Evolutionary conservation across 768 basidiomycete species (phyloP).

Genomic region (Mycena galericulata): DNA sequence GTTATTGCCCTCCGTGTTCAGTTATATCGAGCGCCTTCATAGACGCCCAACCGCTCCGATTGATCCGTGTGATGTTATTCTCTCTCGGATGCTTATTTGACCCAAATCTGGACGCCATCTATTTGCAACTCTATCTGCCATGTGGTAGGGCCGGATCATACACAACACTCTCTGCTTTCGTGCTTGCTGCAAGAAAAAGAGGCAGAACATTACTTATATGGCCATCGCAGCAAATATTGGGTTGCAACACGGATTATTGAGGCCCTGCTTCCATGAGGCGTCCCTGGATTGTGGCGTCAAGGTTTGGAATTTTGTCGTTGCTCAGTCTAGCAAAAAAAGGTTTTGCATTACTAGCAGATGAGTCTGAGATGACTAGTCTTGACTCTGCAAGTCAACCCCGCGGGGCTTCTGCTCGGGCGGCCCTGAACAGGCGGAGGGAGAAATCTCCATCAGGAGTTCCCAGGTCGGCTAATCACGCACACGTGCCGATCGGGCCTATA

Average conservation of each 20-base stretch:
- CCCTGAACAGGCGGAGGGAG: neutral
- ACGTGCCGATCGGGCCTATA: conserved; percentile 20
- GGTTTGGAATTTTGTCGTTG: too few relatives aligned
- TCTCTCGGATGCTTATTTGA: too few relatives aligned
- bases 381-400: too few relatives aligned
- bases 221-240: neutral
- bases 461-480: conserved; percentile 1
- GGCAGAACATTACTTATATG: neutral
- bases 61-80: too few relatives aligned
- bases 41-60: too few relatives aligned
- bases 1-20: too few relatives aligned
- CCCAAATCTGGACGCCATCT: neutral
- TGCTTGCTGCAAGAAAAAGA: neutral
- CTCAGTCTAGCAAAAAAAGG: too few relatives aligned
- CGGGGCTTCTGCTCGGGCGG: too few relatives aligned
- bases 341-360: too few relatives aligned
- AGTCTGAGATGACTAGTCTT: too few relatives aligned
- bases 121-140: conserved; percentile 6
- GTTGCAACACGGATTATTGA: conserved; percentile 3
- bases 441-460: conserved; percentile 5
- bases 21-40: too few relatives aligned
- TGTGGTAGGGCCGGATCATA: conserved; percentile 15
- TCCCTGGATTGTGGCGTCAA: neutral
- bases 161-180: neutral
- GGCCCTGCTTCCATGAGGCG: conserved; percentile 2